Evolutionary conservation across 2,329 filamentous ascomycete species (phyloP).

Genomic region (Bipolaris cookei): DNA sequence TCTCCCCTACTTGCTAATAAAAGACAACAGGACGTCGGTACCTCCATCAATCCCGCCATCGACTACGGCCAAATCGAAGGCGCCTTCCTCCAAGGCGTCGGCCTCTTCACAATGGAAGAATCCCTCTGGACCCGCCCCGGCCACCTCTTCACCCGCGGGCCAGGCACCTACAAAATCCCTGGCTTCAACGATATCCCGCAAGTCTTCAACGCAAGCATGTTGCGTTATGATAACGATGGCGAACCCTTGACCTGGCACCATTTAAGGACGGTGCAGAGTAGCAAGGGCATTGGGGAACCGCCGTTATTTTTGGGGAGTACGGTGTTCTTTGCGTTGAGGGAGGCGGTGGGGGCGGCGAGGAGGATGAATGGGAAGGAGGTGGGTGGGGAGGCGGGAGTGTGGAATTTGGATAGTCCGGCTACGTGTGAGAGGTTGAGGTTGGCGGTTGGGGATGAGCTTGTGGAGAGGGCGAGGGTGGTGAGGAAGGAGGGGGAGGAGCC

Average conservation of each 20-base stretch:
- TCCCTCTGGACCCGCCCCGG: conserved; percentile 71
- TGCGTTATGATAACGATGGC: conserved; percentile 67
- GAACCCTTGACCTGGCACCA: conserved; percentile 75
- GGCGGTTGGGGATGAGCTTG: conserved; percentile 78
- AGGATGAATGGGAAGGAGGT: conserved; percentile 49
- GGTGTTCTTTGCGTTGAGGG: conserved; percentile 86
- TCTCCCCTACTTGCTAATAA: conserved; percentile 4
- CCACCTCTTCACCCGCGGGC: conserved; percentile 67
- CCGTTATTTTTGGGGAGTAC: conserved; percentile 78
- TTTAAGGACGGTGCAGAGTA: conserved; percentile 80
- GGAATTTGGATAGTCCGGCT: conserved; percentile 74
- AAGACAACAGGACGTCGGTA: conserved; percentile 69
- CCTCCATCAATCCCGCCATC: conserved; percentile 77
- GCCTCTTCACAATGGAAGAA: conserved; percentile 79
- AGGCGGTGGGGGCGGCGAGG: conserved; percentile 77
- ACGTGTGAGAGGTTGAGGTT: conserved; percentile 81
- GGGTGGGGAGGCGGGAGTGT: conserved; percentile 59
- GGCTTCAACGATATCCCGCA: conserved; percentile 88
- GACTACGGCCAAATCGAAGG: conserved; percentile 85
- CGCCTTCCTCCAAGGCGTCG: conserved; percentile 78
- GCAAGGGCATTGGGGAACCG: conserved; percentile 76
- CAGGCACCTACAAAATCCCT: conserved; percentile 82
- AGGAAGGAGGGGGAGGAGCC: conserved; percentile 70
- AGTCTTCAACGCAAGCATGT: conserved; percentile 77
- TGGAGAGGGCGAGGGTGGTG: conserved; percentile 70